Evolutionary conservation across 371 early-diverging fungal genomes (phyloP).

Genomic region (Apophysomyces trapeziformis): DNA sequence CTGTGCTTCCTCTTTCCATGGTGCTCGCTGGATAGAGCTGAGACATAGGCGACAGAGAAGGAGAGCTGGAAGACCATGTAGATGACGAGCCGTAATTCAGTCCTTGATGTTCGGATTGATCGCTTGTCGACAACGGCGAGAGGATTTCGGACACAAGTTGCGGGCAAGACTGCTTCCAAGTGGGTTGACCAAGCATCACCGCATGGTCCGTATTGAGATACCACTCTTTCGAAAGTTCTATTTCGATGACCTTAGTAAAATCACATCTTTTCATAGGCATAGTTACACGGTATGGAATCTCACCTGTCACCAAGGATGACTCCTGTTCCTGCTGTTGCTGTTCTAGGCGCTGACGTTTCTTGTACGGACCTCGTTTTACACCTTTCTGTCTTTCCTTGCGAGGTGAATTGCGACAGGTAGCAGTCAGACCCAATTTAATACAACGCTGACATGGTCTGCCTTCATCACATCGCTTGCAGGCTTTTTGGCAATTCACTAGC

Average conservation of each 20-base stretch:
- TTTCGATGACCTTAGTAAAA: background rate
- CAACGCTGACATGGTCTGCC: conserved; percentile 84
- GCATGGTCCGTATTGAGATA: background rate
- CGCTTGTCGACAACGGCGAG: conserved; percentile 7
- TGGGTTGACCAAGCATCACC: background rate
- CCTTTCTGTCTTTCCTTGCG: conserved; percentile 84
- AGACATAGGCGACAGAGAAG: background rate
- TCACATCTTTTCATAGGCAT: background rate
- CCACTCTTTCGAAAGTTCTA: background rate
- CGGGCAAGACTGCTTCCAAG: background rate
- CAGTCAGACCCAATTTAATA: conserved; percentile 67
- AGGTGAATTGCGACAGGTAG: conserved; percentile 74
- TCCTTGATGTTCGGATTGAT: background rate
- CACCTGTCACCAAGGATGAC: background rate
- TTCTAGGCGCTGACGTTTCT: conserved; percentile 36
- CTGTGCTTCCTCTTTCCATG: background rate
- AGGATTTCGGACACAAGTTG: background rate
- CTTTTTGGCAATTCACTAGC: conserved; percentile 81
- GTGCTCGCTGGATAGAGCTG: background rate
- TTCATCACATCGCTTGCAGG: conserved; percentile 90
- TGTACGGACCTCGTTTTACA: conserved; percentile 80
- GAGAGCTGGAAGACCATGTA: background rate
- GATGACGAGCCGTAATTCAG: background rate
- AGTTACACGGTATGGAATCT: no score
- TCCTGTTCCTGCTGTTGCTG: conserved; percentile 2